phyloP scores from a whole-genome alignment of 2,329 filamentous ascomycete genomes.

The Aspergillus alliaceus region DNA sequence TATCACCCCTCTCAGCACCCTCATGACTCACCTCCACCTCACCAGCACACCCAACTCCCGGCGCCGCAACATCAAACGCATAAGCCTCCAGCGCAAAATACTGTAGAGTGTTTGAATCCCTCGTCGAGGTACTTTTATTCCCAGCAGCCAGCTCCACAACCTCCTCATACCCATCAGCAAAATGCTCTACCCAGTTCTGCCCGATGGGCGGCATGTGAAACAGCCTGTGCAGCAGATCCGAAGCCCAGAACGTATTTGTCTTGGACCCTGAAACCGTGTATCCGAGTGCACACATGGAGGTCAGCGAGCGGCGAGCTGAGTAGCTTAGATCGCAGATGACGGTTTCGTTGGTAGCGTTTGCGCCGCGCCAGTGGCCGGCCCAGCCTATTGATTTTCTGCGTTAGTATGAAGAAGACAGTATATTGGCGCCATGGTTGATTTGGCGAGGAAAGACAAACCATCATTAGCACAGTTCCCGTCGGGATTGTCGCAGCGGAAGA shows the following conservation, averaged over 20 bases:
- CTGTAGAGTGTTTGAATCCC: constrained; percentile 64
- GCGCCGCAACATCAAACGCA: constrained; percentile 64
- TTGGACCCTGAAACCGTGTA: constrained; percentile 60
- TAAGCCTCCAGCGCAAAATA: constrained; percentile 69
- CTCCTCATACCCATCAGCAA: constrained; percentile 58
- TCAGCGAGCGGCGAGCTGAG: constrained; percentile 56
- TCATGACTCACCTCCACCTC: constrained; percentile 9
- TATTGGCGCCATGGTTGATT: too few relatives aligned
- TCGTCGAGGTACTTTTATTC: constrained; percentile 50
- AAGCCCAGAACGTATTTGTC: constrained; percentile 64
- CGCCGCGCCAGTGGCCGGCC: constrained; percentile 68
- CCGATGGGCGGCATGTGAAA: constrained; percentile 63
- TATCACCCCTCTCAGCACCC: background rate
- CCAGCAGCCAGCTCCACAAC: constrained; percentile 55
- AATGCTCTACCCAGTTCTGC: constrained; percentile 63
- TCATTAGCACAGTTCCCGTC: constrained; percentile 62
- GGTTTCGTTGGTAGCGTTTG: constrained; percentile 65
- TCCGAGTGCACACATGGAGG: constrained; percentile 61
- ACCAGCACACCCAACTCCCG: constrained; percentile 63
- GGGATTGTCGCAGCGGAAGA: constrained; percentile 69
- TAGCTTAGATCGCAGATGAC: constrained; percentile 69
- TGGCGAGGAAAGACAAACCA: constrained; percentile 38
- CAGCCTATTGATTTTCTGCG: constrained; percentile 49
- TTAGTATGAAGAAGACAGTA: too few relatives aligned
- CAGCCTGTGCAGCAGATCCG: constrained; percentile 66